A percentile compares a stretch with the other conserved stretches of the same genome.
These are phyloP conservation scores for Polygonum aviculare DNA, from an alignment of 148 eudicot species.

Conservation along the genomic window DNA sequence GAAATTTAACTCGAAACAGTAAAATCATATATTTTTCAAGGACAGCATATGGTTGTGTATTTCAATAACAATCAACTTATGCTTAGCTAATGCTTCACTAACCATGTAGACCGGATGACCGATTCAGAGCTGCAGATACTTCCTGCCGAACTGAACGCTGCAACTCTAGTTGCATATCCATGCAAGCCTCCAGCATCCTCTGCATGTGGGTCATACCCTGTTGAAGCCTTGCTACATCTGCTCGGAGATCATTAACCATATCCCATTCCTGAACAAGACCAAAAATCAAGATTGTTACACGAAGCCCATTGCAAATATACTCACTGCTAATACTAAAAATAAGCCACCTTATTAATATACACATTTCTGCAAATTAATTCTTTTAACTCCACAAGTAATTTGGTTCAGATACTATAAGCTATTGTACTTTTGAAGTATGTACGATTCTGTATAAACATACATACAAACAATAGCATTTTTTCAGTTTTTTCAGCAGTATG, in stretches of 20 bases:
- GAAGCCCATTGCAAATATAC: background rate
- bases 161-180: slow-evolving; percentile 99
- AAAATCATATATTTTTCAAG: background rate
- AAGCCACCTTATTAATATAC: background rate
- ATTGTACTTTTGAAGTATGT: background rate
- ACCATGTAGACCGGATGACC: slow-evolving; percentile 66
- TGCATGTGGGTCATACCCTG: slow-evolving; percentile 99
- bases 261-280: slow-evolving; percentile 70
- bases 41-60: background rate
- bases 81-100: background rate
- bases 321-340: background rate
- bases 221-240: slow-evolving; percentile 87
- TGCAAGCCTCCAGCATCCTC: slow-evolving; percentile 93
- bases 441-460: too few relatives aligned
- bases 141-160: slow-evolving; percentile 97
- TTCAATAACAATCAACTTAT: background rate
- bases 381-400: background rate
- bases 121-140: slow-evolving; percentile 93
- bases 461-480: background rate
- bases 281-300: background rate
- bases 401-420: background rate
- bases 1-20: background rate
- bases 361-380: background rate
- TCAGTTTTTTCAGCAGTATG: background rate
- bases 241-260: slow-evolving; percentile 82